These are phyloP conservation scores for Flaveria brownii DNA, from an alignment of 129 eudicot species.

Conservation along the genomic window DNA sequence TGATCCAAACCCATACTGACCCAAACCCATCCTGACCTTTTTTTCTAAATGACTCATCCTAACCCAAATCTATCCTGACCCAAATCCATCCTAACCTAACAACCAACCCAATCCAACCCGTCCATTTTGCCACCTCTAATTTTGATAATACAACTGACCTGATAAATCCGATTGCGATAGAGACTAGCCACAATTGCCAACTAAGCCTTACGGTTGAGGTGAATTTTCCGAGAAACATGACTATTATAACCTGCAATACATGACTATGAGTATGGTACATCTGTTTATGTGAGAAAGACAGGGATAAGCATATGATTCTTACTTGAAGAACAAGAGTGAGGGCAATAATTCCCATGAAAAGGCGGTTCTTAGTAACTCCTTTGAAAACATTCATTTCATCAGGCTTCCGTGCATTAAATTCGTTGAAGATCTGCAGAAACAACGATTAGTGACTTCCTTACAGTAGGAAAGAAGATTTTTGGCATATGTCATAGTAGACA, in stretches of 20 bases:
- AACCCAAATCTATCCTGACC: too few species aligned
- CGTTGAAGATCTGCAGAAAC: slow-evolving; percentile 66
- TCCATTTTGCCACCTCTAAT: too few species aligned
- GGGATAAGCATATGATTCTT: neutral
- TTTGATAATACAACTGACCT: slow-evolving; percentile 51
- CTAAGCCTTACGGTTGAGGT: slow-evolving; percentile 70
- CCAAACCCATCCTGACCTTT: too few species aligned
- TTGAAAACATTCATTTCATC: slow-evolving; percentile 74
- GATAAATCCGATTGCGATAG: slow-evolving; percentile 61
- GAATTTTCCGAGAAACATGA: slow-evolving; percentile 87
- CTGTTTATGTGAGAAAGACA: neutral
- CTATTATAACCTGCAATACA: slow-evolving; percentile 56
- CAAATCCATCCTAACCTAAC: too few species aligned
- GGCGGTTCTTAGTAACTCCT: slow-evolving; percentile 71
- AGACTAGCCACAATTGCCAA: slow-evolving; percentile 88
- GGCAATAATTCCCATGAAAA: slow-evolving; percentile 74
- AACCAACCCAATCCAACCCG: too few species aligned
- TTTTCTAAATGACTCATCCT: too few species aligned
- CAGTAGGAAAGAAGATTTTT: neutral
- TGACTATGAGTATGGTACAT: neutral
- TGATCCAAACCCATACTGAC: too few species aligned
- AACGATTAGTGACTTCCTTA: slow-evolving; percentile 1
- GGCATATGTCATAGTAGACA: neutral
- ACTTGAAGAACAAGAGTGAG: slow-evolving; percentile 76
- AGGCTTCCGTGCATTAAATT: slow-evolving; percentile 90